Evolutionary conservation across 2,329 filamentous ascomycete genomes (phyloP).

Genomic region (Anisogramma anomala): DNA sequence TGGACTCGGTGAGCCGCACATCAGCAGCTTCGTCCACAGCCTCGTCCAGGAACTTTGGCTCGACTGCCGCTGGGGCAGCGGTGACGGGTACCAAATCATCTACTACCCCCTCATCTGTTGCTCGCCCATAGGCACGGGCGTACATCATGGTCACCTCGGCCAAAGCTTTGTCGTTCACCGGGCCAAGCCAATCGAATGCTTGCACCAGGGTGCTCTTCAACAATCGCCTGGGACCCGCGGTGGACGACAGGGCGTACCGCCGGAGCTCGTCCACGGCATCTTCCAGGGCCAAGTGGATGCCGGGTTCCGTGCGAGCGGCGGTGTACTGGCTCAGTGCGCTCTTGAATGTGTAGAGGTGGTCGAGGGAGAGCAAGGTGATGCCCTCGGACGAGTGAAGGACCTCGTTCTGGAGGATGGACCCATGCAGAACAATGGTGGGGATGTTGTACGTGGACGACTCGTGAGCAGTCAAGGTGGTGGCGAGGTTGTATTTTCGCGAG

Average conservation of each 20-base stretch:
- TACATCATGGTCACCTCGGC: conserved; percentile 46
- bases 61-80: background rate
- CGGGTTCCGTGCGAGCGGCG: conserved; percentile 23
- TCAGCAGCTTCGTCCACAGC: background rate
- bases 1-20: too few species aligned
- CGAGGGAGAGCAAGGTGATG: conserved; percentile 47
- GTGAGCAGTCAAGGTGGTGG: conserved; percentile 1
- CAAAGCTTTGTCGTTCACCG: conserved; percentile 36
- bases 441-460: conserved; percentile 31
- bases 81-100: conserved; percentile 16
- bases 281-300: conserved; percentile 36
- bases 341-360: conserved; percentile 55
- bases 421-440: conserved; percentile 40
- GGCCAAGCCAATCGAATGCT: conserved; percentile 45
- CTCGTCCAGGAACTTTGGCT: too few species aligned
- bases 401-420: conserved; percentile 49
- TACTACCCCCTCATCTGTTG: conserved; percentile 37
- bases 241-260: conserved; percentile 39
- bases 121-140: conserved; percentile 42
- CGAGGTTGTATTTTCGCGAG: conserved; percentile 23
- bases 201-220: conserved; percentile 39
- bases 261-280: conserved; percentile 53
- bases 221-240: conserved; percentile 36
- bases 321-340: conserved; percentile 47
- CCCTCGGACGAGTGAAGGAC: conserved; percentile 49